Evolutionary conservation across 2,329 filamentous ascomycete genomes (phyloP).

Genomic region (Periconia sp.): DNA sequence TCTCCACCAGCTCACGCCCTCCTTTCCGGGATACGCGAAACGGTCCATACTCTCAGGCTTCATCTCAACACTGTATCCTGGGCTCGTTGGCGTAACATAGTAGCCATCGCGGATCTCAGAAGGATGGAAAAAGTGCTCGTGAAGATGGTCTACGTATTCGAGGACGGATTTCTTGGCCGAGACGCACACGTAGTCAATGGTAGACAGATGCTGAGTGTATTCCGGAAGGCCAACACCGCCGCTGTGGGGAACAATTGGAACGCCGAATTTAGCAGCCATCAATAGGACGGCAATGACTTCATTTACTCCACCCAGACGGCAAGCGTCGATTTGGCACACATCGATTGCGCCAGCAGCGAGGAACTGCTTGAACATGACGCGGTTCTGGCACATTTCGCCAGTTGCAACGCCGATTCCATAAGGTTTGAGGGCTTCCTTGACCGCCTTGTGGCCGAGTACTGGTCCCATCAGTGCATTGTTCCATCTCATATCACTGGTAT

Average conservation of each 20-base stretch:
- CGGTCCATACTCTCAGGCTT: slow-evolving; percentile 83
- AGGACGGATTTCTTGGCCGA: slow-evolving; percentile 80
- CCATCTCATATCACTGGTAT: not conserved
- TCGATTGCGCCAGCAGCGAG: slow-evolving; percentile 81
- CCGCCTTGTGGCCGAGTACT: slow-evolving; percentile 84
- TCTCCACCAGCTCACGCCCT: slow-evolving; percentile 85
- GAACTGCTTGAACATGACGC: slow-evolving; percentile 92
- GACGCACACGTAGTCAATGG: slow-evolving; percentile 90
- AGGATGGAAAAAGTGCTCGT: slow-evolving; percentile 90
- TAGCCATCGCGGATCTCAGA: slow-evolving; percentile 81
- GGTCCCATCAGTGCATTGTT: slow-evolving; percentile 5
- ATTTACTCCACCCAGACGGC: slow-evolving; percentile 87
- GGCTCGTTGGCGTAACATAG: slow-evolving; percentile 81
- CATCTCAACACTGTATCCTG: slow-evolving; percentile 95
- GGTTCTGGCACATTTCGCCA: slow-evolving; percentile 95
- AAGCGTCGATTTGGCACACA: slow-evolving; percentile 89
- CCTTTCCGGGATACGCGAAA: slow-evolving; percentile 77
- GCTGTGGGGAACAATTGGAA: slow-evolving; percentile 87
- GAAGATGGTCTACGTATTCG: slow-evolving; percentile 91
- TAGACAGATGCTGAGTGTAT: slow-evolving; percentile 91
- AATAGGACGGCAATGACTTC: slow-evolving; percentile 90
- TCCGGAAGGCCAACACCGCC: slow-evolving; percentile 90
- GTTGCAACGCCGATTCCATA: slow-evolving; percentile 84
- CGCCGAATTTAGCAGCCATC: slow-evolving; percentile 77
- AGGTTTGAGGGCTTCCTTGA: slow-evolving; percentile 78